A percentile compares a stretch with the other conserved stretches of the same genome.
phyloP scores from a whole-genome alignment of 2,329 filamentous ascomycete species.

The Penicillium sp. region DNA sequence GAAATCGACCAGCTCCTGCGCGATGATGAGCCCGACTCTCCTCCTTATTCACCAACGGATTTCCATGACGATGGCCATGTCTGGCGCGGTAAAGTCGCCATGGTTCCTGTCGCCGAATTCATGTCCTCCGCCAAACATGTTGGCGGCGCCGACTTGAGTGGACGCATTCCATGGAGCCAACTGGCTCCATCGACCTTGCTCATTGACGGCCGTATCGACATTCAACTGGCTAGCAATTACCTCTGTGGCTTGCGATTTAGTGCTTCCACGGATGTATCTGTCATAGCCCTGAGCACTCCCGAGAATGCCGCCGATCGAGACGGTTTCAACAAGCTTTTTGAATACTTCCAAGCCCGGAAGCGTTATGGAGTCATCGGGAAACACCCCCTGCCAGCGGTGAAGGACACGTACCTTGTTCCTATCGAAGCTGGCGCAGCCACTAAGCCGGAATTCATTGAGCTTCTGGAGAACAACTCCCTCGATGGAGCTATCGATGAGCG shows the following conservation, averaged over 20 bases:
- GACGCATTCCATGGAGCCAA: slow-evolving; percentile 64
- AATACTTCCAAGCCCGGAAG: slow-evolving; percentile 77
- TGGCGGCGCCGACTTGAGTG: slow-evolving; percentile 71
- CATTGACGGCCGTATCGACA: slow-evolving; percentile 66
- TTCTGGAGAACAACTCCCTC: slow-evolving; percentile 77
- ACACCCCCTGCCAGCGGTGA: slow-evolving; percentile 66
- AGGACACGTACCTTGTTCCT: slow-evolving; percentile 87
- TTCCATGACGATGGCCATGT: slow-evolving; percentile 64
- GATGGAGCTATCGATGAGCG: slow-evolving; percentile 66
- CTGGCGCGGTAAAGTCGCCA: slow-evolving; percentile 70
- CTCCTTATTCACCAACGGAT: slow-evolving; percentile 76
- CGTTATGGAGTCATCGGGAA: slow-evolving; percentile 84
- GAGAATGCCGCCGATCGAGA: slow-evolving; percentile 53
- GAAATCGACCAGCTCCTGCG: slow-evolving; percentile 86
- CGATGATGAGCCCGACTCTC: slow-evolving; percentile 72
- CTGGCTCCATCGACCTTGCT: slow-evolving; percentile 63
- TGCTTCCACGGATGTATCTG: slow-evolving; percentile 73
- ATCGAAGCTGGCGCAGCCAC: slow-evolving; percentile 62
- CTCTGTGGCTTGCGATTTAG: slow-evolving; percentile 81
- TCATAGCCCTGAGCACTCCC: slow-evolving; percentile 63
- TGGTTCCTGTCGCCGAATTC: slow-evolving; percentile 73
- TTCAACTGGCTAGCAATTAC: slow-evolving; percentile 81
- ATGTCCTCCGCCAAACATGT: slow-evolving; percentile 72
- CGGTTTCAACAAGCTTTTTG: slow-evolving; percentile 69
- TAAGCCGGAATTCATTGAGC: slow-evolving; percentile 79